Evolutionary conservation across 441 rosid genomes (phyloP), one percentile per base, ranked within the genome.

Genomic region (Erodium trifolium): DNA sequence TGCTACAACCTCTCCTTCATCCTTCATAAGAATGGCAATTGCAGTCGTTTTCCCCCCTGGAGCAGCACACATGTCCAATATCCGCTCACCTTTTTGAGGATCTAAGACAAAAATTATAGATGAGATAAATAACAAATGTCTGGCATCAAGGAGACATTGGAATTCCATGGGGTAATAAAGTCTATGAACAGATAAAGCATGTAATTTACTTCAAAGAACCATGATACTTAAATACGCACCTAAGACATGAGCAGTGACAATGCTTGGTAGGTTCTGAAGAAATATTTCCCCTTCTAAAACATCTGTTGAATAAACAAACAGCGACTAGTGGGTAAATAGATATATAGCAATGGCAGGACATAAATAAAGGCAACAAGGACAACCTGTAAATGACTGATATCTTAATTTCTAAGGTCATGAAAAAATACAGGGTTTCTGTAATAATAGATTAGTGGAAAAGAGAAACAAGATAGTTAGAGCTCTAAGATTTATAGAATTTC

Each of bases 11-110:
- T 88, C 96, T 72, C 99, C 99, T 75, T 88, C 86, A 80, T 88
- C 90, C 74, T 88, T 84, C 96, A 93, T 91, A 73, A 88, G 86
- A 66, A 83, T 80, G 66, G 99, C 95, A 77, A 91, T 86, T 73
- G 93, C 96, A 66, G 99, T 91, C 67, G 99, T 93, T 77, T 93
- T 93, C 69, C 99, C 99, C 72, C 99, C 99, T 0, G 97, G 99
- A 41, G 97, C 96, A 59, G 99, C 99, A 72, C 99, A 93, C 99
- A 91, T 93, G 77, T 93, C 99, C 72, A 93, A 73, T 80, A 93
- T 77, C 43, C 86, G 82, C 78, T 93, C 99, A 71, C 99, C 99
- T 78, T 77, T 88, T 47, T 86, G 91, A 86, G 99, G 99, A 86
- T 93, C 99, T 89, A 79, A 19, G 55, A 29, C 60, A 70, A 68